phyloP scores from a whole-genome alignment of 768 basidiomycete genomes.

The Hysterangium stoloniferum region DNA sequence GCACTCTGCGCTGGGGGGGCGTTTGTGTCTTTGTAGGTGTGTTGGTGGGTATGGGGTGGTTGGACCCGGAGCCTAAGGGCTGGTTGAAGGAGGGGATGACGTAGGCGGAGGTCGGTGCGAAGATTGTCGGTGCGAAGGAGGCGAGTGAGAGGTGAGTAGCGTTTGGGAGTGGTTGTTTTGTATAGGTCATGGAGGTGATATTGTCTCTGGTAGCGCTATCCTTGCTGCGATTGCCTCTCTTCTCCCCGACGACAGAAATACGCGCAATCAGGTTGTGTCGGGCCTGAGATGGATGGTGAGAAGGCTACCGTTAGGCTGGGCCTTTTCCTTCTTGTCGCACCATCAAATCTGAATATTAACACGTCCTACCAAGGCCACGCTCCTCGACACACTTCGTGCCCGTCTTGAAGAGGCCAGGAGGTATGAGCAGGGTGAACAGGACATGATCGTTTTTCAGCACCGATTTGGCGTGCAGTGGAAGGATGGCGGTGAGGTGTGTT shows the following conservation, averaged over 20 bases:
- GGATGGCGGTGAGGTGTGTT: conserved; percentile 63
- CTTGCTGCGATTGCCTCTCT: conserved; percentile 39
- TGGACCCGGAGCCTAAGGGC: conserved; percentile 66
- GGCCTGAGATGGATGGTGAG: conserved; percentile 92
- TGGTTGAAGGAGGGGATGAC: conserved; percentile 71
- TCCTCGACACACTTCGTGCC: conserved; percentile 91
- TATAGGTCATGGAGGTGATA: too few species aligned
- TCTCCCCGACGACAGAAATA: conserved; percentile 58
- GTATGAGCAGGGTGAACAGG: conserved; percentile 85
- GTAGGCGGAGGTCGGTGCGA: conserved; percentile 80
- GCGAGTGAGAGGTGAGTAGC: conserved; percentile 55
- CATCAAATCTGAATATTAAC: conserved; percentile 49
- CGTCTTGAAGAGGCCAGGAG: conserved; percentile 87
- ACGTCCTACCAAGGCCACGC: conserved; percentile 65
- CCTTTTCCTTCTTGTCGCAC: conserved; percentile 67
- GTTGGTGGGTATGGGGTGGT: conserved; percentile 81
- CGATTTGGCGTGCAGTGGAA: conserved; percentile 89
- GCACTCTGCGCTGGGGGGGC: conserved; percentile 91
- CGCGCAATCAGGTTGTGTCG: conserved; percentile 69
- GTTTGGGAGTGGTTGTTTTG: too few species aligned
- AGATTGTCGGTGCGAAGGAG: conserved; percentile 59
- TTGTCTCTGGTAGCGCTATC: too few species aligned
- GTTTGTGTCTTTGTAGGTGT: conserved; percentile 93
- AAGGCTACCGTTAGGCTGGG: too few species aligned
- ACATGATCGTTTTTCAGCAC: conserved; percentile 97